These are phyloP conservation scores for Pseudoturritis turrita DNA, from an alignment of 345 rosid genomes.

Conservation along the genomic window DNA sequence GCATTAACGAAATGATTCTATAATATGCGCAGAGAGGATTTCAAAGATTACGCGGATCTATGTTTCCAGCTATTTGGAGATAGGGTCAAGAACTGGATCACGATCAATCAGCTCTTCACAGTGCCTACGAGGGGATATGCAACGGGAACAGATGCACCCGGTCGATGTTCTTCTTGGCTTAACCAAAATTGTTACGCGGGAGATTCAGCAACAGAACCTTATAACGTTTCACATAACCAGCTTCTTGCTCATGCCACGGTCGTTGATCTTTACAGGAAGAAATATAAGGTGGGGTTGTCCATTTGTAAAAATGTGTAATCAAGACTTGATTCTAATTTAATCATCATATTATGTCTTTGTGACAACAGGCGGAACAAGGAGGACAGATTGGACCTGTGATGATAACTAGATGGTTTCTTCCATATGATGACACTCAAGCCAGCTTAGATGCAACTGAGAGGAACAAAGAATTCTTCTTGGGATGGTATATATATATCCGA, in stretches of 20 bases:
- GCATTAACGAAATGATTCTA: not conserved
- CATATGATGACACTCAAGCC: not conserved
- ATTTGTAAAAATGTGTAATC: not conserved
- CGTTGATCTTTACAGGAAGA: constrained; percentile 12
- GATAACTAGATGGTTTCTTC: constrained; percentile 33
- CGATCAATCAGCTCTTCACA: constrained; percentile 37
- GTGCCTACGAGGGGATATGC: constrained; percentile 28
- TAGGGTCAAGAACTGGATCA: constrained; percentile 43
- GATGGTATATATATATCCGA: constrained; percentile 1
- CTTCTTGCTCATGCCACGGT: constrained; percentile 27
- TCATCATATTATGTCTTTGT: not conserved
- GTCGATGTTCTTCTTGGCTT: constrained; percentile 36
- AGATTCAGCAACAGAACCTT: constrained; percentile 29
- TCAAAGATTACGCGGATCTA: constrained; percentile 34
- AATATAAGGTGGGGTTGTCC: constrained; percentile 13
- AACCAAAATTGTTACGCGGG: constrained; percentile 15
- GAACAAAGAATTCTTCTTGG: constrained; percentile 14
- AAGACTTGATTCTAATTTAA: not conserved
- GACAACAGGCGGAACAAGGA: not conserved
- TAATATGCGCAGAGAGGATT: constrained; percentile 29
- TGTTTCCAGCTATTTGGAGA: constrained; percentile 39
- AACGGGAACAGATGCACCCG: constrained; percentile 31
- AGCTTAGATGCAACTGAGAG: constrained; percentile 2
- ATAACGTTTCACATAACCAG: constrained; percentile 19
- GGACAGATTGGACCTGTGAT: constrained; percentile 28